Base-by-base conservation (phyloP, 2,329 filamentous ascomycete species). In the Endothia cerciana region DNA sequence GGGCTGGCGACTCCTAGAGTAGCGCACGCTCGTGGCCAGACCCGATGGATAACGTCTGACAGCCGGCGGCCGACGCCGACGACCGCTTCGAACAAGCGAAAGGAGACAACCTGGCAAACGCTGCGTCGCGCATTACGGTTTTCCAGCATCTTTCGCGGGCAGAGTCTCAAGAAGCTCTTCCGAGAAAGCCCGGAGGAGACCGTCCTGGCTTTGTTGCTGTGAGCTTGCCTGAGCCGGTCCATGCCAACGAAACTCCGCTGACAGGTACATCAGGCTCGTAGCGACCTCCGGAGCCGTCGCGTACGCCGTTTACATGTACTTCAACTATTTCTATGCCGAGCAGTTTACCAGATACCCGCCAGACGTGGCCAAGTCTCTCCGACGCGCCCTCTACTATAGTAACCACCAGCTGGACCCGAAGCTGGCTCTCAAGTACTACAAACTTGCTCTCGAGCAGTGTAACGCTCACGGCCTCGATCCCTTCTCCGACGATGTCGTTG, bases 401-500 rank as follows among this genome's bases (percentile, higher is more conserved):
- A 94, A 95, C 73, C 86, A 90, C 69, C 83, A 87, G 47, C 85
- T 91, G 4, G 90, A 97, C 66, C 88, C 92, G 2, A 85, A 90
- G 66, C 84, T 91, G 63, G 94, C 94, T 0, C 82, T 96, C 66
- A 91, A 92, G 71, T 92, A 92, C 76, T 98, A 97, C 76, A 89
- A 89, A 72, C 85, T 91, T 70, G 93, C 94, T 3, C 82, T 98
- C 65, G 83, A 89, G 69, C 84, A 90, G 61, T 93, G 93, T 65
- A 81, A 88, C 60, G 88, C 92, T 73, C 74, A 91, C 60, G 88
- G 89, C 0, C 87, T 99, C 80, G 93, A 98, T 74, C 92, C 92
- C 0, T 96, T 94, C 75, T 94, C 91, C 4, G 91, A 97, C 72
- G 94, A 97, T 75, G 89, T 97, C 41, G 84, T 97, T 71, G 95